Percentiles rank a stretch among this genome's conserved stretches.
Conservation (phyloP, 768 basidiomycete genomes). For the Hericium coralloides region DNA sequence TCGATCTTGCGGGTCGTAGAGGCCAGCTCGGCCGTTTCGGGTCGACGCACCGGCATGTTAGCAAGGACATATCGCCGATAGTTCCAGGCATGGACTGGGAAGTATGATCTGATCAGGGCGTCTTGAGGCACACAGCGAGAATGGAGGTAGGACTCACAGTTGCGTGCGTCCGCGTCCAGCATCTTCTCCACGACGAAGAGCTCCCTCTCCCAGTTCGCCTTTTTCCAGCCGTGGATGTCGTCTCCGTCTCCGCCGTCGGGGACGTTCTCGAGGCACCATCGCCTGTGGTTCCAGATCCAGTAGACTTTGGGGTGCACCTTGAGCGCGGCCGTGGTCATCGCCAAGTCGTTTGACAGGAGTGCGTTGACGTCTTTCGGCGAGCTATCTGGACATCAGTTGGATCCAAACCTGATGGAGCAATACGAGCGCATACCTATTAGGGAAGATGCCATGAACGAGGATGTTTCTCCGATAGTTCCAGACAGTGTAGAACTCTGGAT, state of each 20-base stretch:
- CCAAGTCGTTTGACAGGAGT: slow-evolving; percentile 62
- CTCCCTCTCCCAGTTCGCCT: slow-evolving; percentile 76
- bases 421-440: slow-evolving; percentile 38
- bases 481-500: slow-evolving; percentile 93
- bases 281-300: slow-evolving; percentile 97
- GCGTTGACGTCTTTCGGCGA: slow-evolving; percentile 51
- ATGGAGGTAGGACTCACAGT: slow-evolving; percentile 54
- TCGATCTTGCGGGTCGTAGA: slow-evolving; percentile 91
- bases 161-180: slow-evolving; percentile 84
- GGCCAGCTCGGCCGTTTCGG: slow-evolving; percentile 59
- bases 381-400: slow-evolving; percentile 29
- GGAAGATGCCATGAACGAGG: slow-evolving; percentile 62
- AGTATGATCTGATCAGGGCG: neutral
- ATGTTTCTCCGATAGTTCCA: slow-evolving; percentile 94
- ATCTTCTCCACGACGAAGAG: slow-evolving; percentile 85
- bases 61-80: slow-evolving; percentile 83
- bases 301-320: slow-evolving; percentile 91
- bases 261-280: slow-evolving; percentile 88
- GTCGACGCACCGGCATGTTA: slow-evolving; percentile 50
- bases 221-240: slow-evolving; percentile 60
- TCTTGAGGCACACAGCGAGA: neutral
- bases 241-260: slow-evolving; percentile 60
- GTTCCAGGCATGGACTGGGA: slow-evolving; percentile 85
- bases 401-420: neutral
- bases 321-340: slow-evolving; percentile 72